Evolutionary conservation across 352 stramenopile species (phyloP), one percentile per base, ranked within the genome.

Genomic region (Phytophthora foliorum): DNA sequence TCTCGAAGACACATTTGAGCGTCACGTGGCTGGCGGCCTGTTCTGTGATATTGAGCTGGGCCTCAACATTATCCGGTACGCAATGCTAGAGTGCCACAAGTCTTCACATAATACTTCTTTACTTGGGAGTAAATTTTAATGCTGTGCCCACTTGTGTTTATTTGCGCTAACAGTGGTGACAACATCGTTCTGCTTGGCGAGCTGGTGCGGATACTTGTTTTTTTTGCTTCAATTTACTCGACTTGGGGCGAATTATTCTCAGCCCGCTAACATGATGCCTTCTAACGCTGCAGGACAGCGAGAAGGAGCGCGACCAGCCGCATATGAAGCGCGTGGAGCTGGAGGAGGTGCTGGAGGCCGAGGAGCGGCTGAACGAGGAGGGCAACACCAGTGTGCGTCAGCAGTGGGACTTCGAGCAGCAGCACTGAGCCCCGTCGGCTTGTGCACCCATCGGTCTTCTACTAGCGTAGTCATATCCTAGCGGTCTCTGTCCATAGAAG

Each of bases 31-130:
- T 29, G 83, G 82, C 50, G 82, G 82, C 34, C 84, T 97, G 60
- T 99, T 98, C 76, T 96, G 95, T 39, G 97, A 99, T 67, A 97
- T 99, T 59, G 86, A 97, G 60, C 75, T 99, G 45, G 96, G 96
- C 25, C 75, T 99, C n/a, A 99, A 99, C 78, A 94, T 99, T 67
- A 95, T 99, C 48, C 87, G 97, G 78, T 96, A 72, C 16, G 62
- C 22, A 38, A 27, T 49, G 11, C n/a, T 51, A 17, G 13, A 34
- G 29, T 34, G 7, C 29, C 9, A 2, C 29, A 34, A 34, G 13
- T 13, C 1, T n/a, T n/a, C n/a, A n/a, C n/a, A n/a, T n/a, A n/a
- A n/a, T n/a, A n/a, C n/a, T n/a, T n/a, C n/a, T n/a, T n/a, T n/a
- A n/a, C n/a, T n/a, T n/a, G n/a, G n/a, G n/a, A n/a, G n/a, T n/a